Conservation (phyloP, 1,284 basidiomycete genomes). For the Vanrija humicola region DNA sequence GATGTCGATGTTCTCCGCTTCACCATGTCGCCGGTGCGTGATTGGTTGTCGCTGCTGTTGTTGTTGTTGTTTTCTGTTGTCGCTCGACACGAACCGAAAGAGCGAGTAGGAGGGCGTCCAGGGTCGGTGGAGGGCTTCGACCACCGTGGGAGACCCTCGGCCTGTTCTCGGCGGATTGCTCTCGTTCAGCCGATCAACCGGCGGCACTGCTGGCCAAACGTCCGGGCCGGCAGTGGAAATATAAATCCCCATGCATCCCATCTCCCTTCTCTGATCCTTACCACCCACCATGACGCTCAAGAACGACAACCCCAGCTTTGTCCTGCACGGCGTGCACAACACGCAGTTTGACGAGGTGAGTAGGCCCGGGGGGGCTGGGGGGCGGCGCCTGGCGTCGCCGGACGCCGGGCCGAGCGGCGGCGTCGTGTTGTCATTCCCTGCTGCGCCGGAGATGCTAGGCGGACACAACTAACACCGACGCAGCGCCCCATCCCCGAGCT, state of each 20-base stretch:
- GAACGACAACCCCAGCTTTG: constrained; percentile 45
- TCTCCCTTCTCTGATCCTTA: background rate
- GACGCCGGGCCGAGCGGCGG: background rate
- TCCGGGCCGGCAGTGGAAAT: no score
- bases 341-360: constrained; percentile 50
- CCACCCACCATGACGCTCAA: constrained; percentile 13
- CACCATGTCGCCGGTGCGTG: no score
- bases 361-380: background rate
- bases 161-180: background rate
- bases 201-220: background rate
- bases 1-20: background rate
- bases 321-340: constrained; percentile 46
- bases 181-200: background rate
- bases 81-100: no score
- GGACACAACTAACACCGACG: background rate
- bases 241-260: background rate
- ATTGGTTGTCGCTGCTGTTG: no score
- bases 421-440: background rate
- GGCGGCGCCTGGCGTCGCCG: background rate
- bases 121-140: background rate
- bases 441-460: background rate
- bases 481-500: constrained; percentile 74
- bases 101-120: no score
- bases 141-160: background rate
- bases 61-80: no score